Conservation (phyloP, 75 land plant species). For the Cupressus sempervirens region DNA sequence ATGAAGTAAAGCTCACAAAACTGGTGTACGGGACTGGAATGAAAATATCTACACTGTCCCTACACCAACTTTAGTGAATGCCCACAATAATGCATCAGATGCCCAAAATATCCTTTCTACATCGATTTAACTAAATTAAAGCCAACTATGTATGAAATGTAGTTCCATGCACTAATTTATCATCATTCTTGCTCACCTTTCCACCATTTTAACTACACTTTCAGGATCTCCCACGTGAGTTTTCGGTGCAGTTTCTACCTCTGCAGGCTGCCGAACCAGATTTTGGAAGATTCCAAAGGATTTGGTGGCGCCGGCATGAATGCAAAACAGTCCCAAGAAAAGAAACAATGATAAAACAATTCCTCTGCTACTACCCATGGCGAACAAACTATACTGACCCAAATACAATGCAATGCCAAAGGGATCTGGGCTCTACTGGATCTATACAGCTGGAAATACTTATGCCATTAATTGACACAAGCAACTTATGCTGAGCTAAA, state of each 20-base stretch:
- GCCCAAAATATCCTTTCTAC: too few relatives aligned
- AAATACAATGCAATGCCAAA: not conserved
- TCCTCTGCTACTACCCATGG: not conserved
- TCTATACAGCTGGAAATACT: not conserved
- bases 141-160: not conserved
- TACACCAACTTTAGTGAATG: too few relatives aligned
- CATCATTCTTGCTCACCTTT: not conserved
- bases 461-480: not conserved
- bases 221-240: not conserved
- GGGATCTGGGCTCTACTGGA: not conserved
- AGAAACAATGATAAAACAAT: not conserved
- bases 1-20: too few relatives aligned
- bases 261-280: not conserved
- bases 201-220: not conserved
- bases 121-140: not conserved
- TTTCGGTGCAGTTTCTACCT: not conserved
- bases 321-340: not conserved
- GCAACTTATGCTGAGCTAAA: not conserved
- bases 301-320: not conserved
- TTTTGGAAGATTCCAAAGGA: constrained; percentile 2
- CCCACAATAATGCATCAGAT: too few relatives aligned
- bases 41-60: too few relatives aligned
- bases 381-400: not conserved
- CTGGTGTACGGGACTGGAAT: too few relatives aligned
- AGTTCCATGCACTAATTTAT: not conserved